These are phyloP conservation scores for Cubamyces lactineus DNA, from an alignment of 768 basidiomycete species.

Conservation along the genomic window DNA sequence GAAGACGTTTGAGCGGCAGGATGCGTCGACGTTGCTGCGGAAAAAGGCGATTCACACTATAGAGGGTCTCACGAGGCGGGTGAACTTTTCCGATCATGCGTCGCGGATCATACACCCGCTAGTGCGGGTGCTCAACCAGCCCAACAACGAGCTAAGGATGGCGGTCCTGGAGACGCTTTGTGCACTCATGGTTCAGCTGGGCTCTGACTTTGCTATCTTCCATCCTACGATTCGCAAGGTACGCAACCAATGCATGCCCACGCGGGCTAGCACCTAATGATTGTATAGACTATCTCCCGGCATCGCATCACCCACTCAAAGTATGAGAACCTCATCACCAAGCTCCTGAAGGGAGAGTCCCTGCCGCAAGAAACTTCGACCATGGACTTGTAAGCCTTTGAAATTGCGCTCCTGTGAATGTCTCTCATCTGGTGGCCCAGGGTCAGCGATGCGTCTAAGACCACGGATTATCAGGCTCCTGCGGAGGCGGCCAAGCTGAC, in stretches of 20 bases:
- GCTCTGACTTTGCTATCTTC: constrained; percentile 96
- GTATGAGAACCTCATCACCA: constrained; percentile 88
- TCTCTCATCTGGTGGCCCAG: constrained; percentile 53
- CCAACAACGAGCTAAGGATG: constrained; percentile 77
- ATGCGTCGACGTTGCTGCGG: constrained; percentile 72
- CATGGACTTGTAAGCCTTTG: constrained; percentile 5
- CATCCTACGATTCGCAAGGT: constrained; percentile 98
- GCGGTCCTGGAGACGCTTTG: constrained; percentile 94
- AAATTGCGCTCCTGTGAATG: constrained; percentile 34
- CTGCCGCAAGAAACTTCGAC: constrained; percentile 71
- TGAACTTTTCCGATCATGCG: constrained; percentile 98
- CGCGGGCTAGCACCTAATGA: neutral
- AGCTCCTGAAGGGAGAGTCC: constrained; percentile 89
- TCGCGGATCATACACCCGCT: constrained; percentile 96
- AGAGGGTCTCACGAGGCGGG: constrained; percentile 84
- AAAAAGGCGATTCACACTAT: constrained; percentile 92
- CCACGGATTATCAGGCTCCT: constrained; percentile 77
- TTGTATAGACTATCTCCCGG: constrained; percentile 66
- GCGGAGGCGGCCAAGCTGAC: constrained; percentile 83
- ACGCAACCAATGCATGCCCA: neutral
- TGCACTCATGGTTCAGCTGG: constrained; percentile 89
- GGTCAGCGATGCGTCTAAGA: constrained; percentile 60
- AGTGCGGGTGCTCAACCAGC: constrained; percentile 77
- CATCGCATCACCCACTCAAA: constrained; percentile 78
- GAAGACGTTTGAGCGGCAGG: constrained; percentile 83